These are phyloP conservation scores for Quercus dentata DNA, from an alignment of 306 rosid species.

Conservation along the genomic window DNA sequence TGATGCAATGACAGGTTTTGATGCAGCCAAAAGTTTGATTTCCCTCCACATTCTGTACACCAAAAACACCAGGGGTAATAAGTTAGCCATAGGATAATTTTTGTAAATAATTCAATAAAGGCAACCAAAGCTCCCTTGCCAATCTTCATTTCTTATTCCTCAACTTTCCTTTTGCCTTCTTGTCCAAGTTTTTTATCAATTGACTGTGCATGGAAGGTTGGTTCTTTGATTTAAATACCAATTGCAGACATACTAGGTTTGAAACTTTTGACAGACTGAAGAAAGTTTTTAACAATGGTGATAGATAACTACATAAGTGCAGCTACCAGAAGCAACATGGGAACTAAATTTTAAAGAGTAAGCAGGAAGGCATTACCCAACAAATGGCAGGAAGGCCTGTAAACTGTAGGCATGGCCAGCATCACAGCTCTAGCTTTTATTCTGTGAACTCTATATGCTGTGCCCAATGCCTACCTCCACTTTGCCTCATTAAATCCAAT, in stretches of 20 bases:
- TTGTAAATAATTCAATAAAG: background rate
- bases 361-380: background rate
- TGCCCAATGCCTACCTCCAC: background rate
- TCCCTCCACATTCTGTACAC: constrained; percentile 93
- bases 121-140: background rate
- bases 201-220: background rate
- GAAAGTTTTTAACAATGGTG: background rate
- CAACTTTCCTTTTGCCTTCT: background rate
- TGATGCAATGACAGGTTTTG: constrained; percentile 92
- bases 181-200: background rate
- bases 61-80: constrained; percentile 19
- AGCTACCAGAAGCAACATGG: background rate
- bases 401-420: background rate
- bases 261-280: background rate
- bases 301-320: background rate
- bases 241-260: background rate
- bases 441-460: background rate
- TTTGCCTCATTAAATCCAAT: background rate
- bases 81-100: background rate
- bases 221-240: background rate
- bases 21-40: constrained; percentile 86
- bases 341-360: background rate
- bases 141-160: background rate
- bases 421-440: background rate
- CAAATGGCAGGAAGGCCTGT: no score